phyloP scores from a whole-genome alignment of 371 early-diverging fungal species.

The Apophysomyces elegans region DNA sequence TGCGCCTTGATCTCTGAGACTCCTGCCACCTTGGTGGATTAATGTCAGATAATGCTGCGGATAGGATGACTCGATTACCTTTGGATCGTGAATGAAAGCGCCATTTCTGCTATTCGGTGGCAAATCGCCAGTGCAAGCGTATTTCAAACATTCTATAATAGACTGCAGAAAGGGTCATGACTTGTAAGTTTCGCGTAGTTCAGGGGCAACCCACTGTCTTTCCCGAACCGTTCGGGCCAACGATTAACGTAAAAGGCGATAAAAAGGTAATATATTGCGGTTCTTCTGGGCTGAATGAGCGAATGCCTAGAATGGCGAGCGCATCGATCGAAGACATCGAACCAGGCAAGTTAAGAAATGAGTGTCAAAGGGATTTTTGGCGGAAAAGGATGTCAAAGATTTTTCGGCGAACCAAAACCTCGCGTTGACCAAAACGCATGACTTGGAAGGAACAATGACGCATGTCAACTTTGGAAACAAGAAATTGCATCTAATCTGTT shows the following conservation, averaged over 20 bases:
- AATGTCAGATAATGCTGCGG: background rate
- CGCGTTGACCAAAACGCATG: too few species aligned
- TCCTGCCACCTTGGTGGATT: constrained; percentile 69
- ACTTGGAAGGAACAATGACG: too few species aligned
- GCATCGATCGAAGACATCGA: constrained; percentile 78
- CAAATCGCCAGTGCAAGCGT: constrained; percentile 94
- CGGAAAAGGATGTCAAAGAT: background rate
- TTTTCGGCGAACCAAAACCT: too few species aligned
- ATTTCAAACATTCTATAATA: constrained; percentile 98
- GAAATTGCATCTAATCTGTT: too few species aligned
- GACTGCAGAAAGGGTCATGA: constrained; percentile 59
- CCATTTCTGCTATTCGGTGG: constrained; percentile 96
- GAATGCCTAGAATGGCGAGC: constrained; percentile 90
- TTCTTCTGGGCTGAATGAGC: constrained; percentile 92
- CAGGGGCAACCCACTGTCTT: constrained; percentile 76
- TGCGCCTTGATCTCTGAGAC: constrained; percentile 94
- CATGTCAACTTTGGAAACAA: too few species aligned
- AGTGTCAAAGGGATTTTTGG: background rate
- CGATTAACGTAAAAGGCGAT: constrained; percentile 97
- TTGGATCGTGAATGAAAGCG: constrained; percentile 98
- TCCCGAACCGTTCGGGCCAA: constrained; percentile 98
- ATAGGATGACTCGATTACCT: constrained; percentile 51
- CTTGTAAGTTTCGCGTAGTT: constrained; percentile 14
- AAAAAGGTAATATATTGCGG: constrained; percentile 86
- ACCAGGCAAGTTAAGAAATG: background rate